These are phyloP conservation scores for Vanrija humicola DNA, from an alignment of 1,284 basidiomycete species.

Conservation along the genomic window DNA sequence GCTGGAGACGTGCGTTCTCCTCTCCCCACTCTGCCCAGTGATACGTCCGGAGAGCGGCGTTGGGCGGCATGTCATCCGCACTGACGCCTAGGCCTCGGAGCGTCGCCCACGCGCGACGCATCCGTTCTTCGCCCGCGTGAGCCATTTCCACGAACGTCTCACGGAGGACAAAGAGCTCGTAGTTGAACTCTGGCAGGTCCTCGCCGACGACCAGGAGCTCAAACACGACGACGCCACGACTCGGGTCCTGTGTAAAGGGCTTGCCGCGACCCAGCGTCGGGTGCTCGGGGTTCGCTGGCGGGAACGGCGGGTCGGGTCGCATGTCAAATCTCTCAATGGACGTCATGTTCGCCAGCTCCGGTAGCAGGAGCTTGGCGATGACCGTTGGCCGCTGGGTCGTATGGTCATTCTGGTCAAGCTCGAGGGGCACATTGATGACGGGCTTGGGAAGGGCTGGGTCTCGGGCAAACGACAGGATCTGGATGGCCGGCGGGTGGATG, in stretches of 20 bases:
- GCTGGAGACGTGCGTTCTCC: slow-evolving; percentile 29
- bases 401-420: slow-evolving; percentile 26
- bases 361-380: slow-evolving; percentile 32
- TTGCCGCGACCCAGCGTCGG: slow-evolving; percentile 26
- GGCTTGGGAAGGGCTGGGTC: slow-evolving; percentile 12
- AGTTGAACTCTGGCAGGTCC: slow-evolving; percentile 23
- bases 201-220: slow-evolving; percentile 25
- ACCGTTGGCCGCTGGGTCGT: slow-evolving; percentile 33
- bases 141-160: slow-evolving; percentile 51
- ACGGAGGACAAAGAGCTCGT: slow-evolving; percentile 53
- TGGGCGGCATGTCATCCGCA: slow-evolving; percentile 12
- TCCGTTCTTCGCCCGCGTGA: slow-evolving; percentile 35
- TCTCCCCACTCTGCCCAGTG: slow-evolving; percentile 43
- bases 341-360: slow-evolving; percentile 23
- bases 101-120: slow-evolving; percentile 38
- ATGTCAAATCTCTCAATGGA: slow-evolving; percentile 31
- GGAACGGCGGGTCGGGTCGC: slow-evolving; percentile 46
- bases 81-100: slow-evolving; percentile 23
- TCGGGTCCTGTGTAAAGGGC: slow-evolving; percentile 44
- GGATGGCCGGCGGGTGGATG: slow-evolving; percentile 31
- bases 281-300: slow-evolving; percentile 11
- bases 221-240: slow-evolving; percentile 40
- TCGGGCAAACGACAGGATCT: slow-evolving; percentile 34
- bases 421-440: slow-evolving; percentile 28
- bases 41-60: slow-evolving; percentile 3